A percentile compares a stretch with the other conserved stretches of the same genome.
Evolutionary conservation across 2,329 filamentous ascomycete species (phyloP).

Genomic region (Alternaria novae-zelandiae): DNA sequence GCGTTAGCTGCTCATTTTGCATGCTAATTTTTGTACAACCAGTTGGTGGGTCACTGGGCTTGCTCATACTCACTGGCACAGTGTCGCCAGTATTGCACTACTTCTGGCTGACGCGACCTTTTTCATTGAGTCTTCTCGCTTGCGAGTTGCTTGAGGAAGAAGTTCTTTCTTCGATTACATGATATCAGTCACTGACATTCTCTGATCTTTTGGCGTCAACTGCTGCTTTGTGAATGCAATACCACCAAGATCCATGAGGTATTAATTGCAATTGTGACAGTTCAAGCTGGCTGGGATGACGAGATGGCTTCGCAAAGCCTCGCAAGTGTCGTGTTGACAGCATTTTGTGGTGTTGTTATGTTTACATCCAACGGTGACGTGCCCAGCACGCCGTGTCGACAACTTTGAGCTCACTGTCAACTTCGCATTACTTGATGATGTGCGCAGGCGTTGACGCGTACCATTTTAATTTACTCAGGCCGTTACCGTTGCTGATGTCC

Average conservation of each 20-base stretch:
- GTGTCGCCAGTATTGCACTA: constrained; percentile 28
- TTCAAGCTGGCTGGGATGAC: not conserved
- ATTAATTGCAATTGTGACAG: not conserved
- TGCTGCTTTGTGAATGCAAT: not conserved
- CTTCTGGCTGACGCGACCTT: constrained; percentile 20
- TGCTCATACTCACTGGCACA: constrained; percentile 18
- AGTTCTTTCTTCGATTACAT: not conserved
- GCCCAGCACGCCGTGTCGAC: not conserved
- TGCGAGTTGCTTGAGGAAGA: constrained; percentile 30
- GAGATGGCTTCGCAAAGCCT: not conserved
- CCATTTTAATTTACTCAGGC: not conserved
- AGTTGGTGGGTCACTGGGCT: constrained; percentile 15
- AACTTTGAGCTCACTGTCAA: not conserved
- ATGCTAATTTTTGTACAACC: constrained; percentile 15
- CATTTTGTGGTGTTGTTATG: not conserved
- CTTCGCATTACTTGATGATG: not conserved
- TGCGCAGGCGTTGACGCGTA: not conserved
- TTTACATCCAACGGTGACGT: not conserved
- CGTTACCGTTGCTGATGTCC: not conserved
- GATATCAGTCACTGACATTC: not conserved
- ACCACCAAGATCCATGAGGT: accelerated
- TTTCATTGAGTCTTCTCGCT: constrained; percentile 30
- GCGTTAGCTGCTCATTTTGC: too few species aligned
- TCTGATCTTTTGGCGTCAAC: not conserved
- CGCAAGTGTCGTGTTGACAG: not conserved